A percentile compares a stretch with the other conserved stretches of the same genome.
Evolutionary conservation across 2,329 filamentous ascomycete species (phyloP).

Genomic region (Pseudopyricularia javanii): DNA sequence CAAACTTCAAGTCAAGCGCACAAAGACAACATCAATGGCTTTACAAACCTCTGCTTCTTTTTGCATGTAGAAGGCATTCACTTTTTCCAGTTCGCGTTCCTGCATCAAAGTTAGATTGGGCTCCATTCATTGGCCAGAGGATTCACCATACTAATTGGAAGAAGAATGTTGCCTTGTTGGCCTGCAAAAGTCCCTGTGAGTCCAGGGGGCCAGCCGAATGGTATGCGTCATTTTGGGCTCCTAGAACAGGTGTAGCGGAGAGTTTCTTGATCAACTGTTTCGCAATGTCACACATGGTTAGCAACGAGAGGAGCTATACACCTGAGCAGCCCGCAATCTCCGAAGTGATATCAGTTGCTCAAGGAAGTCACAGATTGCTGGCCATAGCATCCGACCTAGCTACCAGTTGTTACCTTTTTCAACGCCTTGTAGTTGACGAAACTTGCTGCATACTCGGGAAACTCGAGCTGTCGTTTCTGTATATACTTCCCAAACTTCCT

Average conservation of each 20-base stretch:
- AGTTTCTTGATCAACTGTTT: slow-evolving; percentile 93
- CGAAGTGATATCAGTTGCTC: background rate
- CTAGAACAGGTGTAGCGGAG: slow-evolving; percentile 77
- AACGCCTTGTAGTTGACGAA: slow-evolving; percentile 99
- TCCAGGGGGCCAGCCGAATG: slow-evolving; percentile 42
- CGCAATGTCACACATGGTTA: slow-evolving; percentile 13
- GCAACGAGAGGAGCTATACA: too few relatives aligned
- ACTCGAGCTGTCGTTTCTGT: slow-evolving; percentile 96
- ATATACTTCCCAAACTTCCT: slow-evolving; percentile 99
- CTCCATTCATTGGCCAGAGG: slow-evolving; percentile 5
- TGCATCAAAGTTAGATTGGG: slow-evolving; percentile 25
- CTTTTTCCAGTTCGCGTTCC: slow-evolving; percentile 97
- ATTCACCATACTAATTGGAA: slow-evolving; percentile 67
- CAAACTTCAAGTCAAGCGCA: background rate
- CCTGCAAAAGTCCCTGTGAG: slow-evolving; percentile 81
- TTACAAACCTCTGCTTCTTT: slow-evolving; percentile 85
- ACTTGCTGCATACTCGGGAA: slow-evolving; percentile 97
- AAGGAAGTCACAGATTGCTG: background rate
- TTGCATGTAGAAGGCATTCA: slow-evolving; percentile 94
- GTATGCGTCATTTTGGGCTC: slow-evolving; percentile 56
- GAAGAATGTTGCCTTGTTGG: slow-evolving; percentile 98
- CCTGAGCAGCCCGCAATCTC: background rate
- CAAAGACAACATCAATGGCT: background rate
- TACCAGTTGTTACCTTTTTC: slow-evolving; percentile 57
- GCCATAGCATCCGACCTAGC: background rate